phyloP scores from a whole-genome alignment of 106 monocot species.

The Vanilla planifolia region DNA sequence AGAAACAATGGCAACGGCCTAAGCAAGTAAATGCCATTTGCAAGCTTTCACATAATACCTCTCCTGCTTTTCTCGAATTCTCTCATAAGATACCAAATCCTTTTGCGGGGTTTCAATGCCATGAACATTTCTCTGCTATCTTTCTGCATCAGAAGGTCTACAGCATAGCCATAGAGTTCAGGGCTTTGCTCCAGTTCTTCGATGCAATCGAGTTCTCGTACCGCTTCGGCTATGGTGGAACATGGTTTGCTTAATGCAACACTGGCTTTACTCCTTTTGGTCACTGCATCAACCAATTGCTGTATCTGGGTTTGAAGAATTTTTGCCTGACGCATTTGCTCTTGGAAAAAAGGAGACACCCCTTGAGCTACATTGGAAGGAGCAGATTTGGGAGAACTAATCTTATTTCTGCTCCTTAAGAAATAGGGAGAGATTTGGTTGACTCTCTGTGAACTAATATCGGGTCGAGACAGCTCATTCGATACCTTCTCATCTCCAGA shows the following conservation, averaged over 20 bases:
- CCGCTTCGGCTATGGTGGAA: conserved; percentile 5
- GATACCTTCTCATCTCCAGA: too few species aligned
- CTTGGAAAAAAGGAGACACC: too few species aligned
- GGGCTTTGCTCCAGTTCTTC: conserved; percentile 7
- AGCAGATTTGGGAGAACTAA: too few species aligned
- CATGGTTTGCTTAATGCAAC: neutral
- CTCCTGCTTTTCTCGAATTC: conserved; percentile 11
- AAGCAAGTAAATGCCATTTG: neutral
- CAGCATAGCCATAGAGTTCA: conserved; percentile 12
- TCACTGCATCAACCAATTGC: neutral
- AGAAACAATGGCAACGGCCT: neutral
- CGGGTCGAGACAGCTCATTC: too few species aligned
- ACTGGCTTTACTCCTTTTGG: conserved; percentile 1
- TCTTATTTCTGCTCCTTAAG: too few species aligned
- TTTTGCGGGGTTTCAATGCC: conserved; percentile 1
- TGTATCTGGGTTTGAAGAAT: too few species aligned
- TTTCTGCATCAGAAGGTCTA: conserved; percentile 10
- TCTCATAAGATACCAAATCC: conserved; percentile 17
- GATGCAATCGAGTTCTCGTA: conserved; percentile 15
- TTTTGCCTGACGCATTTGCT: neutral
- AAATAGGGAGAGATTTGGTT: too few species aligned
- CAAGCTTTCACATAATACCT: neutral
- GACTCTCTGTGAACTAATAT: too few species aligned
- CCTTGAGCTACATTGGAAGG: too few species aligned
- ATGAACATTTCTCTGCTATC: conserved; percentile 19